Evolutionary conservation across 2,329 filamentous ascomycete genomes (phyloP), one percentile per base, ranked within the genome.

Genomic region (Penicillium oxalicum): DNA sequence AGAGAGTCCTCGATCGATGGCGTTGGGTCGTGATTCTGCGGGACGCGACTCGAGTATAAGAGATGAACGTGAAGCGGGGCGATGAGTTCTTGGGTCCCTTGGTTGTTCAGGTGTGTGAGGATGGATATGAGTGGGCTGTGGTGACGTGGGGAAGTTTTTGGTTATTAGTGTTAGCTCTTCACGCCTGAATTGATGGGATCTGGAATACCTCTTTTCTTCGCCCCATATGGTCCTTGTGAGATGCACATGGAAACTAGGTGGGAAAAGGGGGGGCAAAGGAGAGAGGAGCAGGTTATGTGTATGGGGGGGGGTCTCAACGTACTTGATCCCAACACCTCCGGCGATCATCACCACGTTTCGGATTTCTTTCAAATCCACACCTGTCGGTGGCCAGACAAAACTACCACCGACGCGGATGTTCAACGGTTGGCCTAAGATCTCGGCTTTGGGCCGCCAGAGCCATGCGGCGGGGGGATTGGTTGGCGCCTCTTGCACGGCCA

Each of bases 271-370:
- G n/a, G n/a, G n/a, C n/a, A n/a, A n/a, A n/a, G n/a, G n/a, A n/a
- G n/a, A n/a, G n/a, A n/a, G n/a, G n/a, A n/a, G n/a, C n/a, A n/a
- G n/a, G n/a, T n/a, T n/a, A n/a, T n/a, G n/a, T n/a, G n/a, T n/a
- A n/a, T n/a, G n/a, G n/a, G n/a, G n/a, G n/a, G n/a, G n/a, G n/a
- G n/a, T n/a, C n/a, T 25, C 24, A 38, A 61, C 76, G 54, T 67
- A 82, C 80, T 94, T 94, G 48, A 94, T 84, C 0, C 89, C 88
- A 24, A 94, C 83, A 1, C 88, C 89, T 1, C 88, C 88, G 0
- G 88, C 88, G 11, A 94, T 75, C 53, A 95, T 83, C 3, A 95
- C 79, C 4, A 86, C 75, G 46, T 79, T 81, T 38, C 75, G 74
- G 37, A 86, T 72, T 4, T 65, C 56, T 4, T 64, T 60, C 3